These are phyloP conservation scores for Cyberlindnera bimundalis DNA, from an alignment of 805 yeast genomes.

Conservation along the genomic window DNA sequence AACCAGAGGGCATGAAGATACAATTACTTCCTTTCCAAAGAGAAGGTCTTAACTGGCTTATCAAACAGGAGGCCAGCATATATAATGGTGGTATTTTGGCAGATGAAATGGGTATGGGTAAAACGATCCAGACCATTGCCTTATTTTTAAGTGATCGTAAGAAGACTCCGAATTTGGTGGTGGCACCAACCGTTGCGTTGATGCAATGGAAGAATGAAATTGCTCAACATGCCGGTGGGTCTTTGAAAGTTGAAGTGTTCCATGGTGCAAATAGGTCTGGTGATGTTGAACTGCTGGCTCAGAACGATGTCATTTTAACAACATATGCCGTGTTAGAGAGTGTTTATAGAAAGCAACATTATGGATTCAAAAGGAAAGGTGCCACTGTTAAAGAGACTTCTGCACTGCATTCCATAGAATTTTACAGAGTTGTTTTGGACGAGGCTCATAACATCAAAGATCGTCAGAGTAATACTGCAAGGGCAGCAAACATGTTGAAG, in stretches of 20 bases:
- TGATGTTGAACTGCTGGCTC: conserved; percentile 46
- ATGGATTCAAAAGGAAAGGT: conserved; percentile 76
- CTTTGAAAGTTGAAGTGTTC: conserved; percentile 63
- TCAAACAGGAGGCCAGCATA: conserved; percentile 71
- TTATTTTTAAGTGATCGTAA: conserved; percentile 66
- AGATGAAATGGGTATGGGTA: conserved; percentile 99
- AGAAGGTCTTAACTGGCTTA: conserved; percentile 91
- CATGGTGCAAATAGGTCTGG: conserved; percentile 83
- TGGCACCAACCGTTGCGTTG: conserved; percentile 97
- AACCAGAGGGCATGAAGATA: conserved; percentile 76
- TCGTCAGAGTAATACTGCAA: conserved; percentile 88
- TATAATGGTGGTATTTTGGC: conserved; percentile 92
- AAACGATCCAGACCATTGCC: conserved; percentile 94
- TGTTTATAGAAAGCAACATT: conserved; percentile 72
- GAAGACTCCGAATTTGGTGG: conserved; percentile 77
- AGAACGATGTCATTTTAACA: conserved; percentile 80
- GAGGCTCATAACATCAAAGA: conserved; percentile 98
- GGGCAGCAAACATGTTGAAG: conserved; percentile 75
- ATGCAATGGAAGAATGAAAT: conserved; percentile 98
- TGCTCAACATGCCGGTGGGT: conserved; percentile 73
- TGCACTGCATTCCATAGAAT: conserved; percentile 66
- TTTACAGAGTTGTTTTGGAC: conserved; percentile 85
- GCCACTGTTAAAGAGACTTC: conserved; percentile 73
- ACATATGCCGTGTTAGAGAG: conserved; percentile 92
- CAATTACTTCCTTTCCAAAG: conserved; percentile 82